Base-by-base conservation (phyloP, 768 basidiomycete genomes). In the Amanita subjunquillea region DNA sequence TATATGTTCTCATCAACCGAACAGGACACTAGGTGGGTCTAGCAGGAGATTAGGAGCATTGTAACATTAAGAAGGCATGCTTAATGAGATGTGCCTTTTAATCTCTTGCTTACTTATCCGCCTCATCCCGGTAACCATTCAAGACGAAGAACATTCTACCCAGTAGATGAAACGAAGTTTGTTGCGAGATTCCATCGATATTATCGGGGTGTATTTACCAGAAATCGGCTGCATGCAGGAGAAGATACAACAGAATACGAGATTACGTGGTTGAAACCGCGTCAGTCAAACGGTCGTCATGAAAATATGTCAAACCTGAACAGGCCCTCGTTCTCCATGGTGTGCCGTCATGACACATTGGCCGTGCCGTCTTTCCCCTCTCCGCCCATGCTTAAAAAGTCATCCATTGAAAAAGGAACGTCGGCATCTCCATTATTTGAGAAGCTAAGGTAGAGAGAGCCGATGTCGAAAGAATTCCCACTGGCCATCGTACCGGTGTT, bases 1-100 rank as follows among this genome's bases (percentile, higher is more conserved):
- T 80, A 78, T 15, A 78, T 71, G 2, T 61, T 63, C 53, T 77
- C 63, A 13, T 63, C 56, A 7, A 80, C 74, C 8, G 74, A 78
- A 64, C 79, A 80, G 13, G 75, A 73, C 3, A 66, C 17, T 67
- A 1, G 67, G 69, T 0, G 74, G 71, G 49, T 72, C 72, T 73
- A 47, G 54, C 6, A 52, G 10, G 17, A 38, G 12, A 29, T 3
- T 20, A 23, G 23, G 53, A 25, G 27, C 4, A 1, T 17, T 17
- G 17, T 17, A 17, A 17, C 17, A 17, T 17, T 17, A 17, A 17
- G 17, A 17, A 17, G 17, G 17, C 17, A 17, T 17, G 17, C 17
- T 17, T 27, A 27, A 25, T 25, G 23, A 25, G 27, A 27, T 27
- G 27, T 27, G 6, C 27, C 27, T 27, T 27, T 27, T 27, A 27